These are phyloP conservation scores for Trichophaea hybrida DNA, from an alignment of 2,329 filamentous ascomycete genomes.

Conservation along the genomic window DNA sequence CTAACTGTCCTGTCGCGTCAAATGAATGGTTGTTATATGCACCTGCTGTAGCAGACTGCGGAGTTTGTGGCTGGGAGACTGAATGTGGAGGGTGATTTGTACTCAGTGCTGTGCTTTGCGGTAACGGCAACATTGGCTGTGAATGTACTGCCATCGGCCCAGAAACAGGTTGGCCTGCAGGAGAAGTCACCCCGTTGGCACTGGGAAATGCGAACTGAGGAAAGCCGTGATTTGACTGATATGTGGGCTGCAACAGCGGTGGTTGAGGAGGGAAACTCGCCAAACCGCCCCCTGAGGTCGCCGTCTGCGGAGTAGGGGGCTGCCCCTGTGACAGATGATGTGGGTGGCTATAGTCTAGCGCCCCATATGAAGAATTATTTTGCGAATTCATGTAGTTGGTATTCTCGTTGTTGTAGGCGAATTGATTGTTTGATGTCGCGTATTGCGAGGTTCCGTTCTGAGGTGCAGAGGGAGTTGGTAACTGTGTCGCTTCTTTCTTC, in stretches of 20 bases:
- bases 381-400: conserved; percentile 22
- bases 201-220: conserved; percentile 59
- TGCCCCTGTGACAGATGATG: conserved; percentile 55
- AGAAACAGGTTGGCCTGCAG: conserved; percentile 37
- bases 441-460: conserved; percentile 19
- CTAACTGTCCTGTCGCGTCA: conserved; percentile 82
- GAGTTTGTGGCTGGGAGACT: conserved; percentile 20
- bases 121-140: conserved; percentile 30
- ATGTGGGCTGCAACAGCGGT: conserved; percentile 59
- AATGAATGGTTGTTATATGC: conserved; percentile 17
- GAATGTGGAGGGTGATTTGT: conserved; percentile 18
- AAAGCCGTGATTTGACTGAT: conserved; percentile 40
- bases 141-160: conserved; percentile 35
- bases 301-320: conserved; percentile 58
- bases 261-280: conserved; percentile 68
- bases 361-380: conserved; percentile 15
- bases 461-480: conserved; percentile 16
- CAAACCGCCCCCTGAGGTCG: conserved; percentile 53
- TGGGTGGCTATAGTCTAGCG: conserved; percentile 22
- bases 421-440: conserved; percentile 17
- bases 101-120: conserved; percentile 17
- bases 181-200: conserved; percentile 56
- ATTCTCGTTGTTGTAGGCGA: conserved; percentile 20
- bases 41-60: conserved; percentile 16
- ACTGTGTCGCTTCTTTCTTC: conserved; percentile 2